Evolutionary conservation across 768 basidiomycete species (phyloP).

Genomic region (Phanerochaete carnosa): DNA sequence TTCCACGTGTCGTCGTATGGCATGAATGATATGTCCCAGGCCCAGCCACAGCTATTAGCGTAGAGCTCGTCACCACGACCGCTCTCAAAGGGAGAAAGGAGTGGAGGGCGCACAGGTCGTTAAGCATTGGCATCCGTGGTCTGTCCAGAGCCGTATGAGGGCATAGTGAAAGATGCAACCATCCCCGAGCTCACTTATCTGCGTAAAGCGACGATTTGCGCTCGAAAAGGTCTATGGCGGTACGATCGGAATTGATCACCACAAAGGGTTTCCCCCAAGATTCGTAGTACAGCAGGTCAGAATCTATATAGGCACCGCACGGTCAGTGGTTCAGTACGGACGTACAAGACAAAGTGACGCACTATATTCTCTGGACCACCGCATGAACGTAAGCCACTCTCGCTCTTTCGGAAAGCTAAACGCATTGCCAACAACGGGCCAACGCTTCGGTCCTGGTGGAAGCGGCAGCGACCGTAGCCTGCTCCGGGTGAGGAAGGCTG

Average conservation of each 20-base stretch:
- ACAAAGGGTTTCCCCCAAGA: conserved; percentile 30
- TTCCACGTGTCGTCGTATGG: conserved; percentile 24
- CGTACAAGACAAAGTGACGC: not conserved
- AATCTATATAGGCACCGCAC: not conserved
- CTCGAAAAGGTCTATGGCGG: conserved; percentile 37
- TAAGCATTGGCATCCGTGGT: conserved; percentile 12
- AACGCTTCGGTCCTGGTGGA: conserved; percentile 24
- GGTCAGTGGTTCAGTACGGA: not conserved
- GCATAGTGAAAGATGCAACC: not conserved
- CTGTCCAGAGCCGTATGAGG: not conserved
- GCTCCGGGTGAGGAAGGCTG: not conserved
- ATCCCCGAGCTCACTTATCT: conserved; percentile 15
- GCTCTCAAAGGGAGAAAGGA: not conserved
- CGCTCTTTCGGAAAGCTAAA: conserved; percentile 14
- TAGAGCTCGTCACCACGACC: not conserved
- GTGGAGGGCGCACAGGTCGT: conserved; percentile 9
- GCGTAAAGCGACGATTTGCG: conserved; percentile 41
- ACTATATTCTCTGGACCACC: conserved; percentile 8
- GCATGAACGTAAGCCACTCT: conserved; percentile 7
- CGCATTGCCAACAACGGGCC: conserved; percentile 23
- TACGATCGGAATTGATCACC: conserved; percentile 33
- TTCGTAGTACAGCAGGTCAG: conserved; percentile 6
- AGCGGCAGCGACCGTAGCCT: conserved; percentile 9
- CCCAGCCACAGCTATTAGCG: conserved; percentile 22
- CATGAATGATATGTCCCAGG: conserved; percentile 21